Evolutionary conservation across 192 early-diverging fungal genomes (phyloP).

Genomic region (Podila clonocystis): DNA sequence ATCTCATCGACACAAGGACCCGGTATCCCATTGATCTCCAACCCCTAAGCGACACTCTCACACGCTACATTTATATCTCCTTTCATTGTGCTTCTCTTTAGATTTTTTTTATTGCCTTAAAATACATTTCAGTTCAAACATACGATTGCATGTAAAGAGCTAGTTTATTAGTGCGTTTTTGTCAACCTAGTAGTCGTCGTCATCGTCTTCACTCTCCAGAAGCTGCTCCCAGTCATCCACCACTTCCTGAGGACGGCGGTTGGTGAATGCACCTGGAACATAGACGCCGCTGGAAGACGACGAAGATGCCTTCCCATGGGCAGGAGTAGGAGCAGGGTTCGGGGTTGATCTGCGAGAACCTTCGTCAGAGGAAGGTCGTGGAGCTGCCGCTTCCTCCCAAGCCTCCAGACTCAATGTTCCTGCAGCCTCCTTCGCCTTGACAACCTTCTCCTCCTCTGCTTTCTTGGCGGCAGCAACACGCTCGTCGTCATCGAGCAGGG

Average conservation of each 20-base stretch:
- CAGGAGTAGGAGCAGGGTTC: background rate
- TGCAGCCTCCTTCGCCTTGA: conserved; percentile 47
- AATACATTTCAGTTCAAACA: no score
- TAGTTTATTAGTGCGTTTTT: no score
- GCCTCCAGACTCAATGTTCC: conserved; percentile 43
- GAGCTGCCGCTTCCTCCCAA: conserved; percentile 35
- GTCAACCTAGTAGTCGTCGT: no score
- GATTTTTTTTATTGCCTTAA: no score
- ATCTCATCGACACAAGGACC: conserved; percentile 78
- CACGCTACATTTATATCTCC: no score
- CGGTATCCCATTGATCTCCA: conserved; percentile 62
- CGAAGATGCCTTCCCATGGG: conserved; percentile 2
- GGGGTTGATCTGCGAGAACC: no score
- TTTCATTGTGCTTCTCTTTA: no score
- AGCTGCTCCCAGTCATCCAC: conserved; percentile 52
- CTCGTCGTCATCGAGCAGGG: conserved; percentile 45
- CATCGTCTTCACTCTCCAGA: conserved; percentile 30
- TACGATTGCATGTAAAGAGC: no score
- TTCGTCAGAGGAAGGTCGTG: conserved; percentile 2
- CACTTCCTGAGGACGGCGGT: conserved; percentile 15
- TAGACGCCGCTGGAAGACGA: conserved; percentile 15
- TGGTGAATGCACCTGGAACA: conserved; percentile 33
- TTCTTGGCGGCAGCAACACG: conserved; percentile 36
- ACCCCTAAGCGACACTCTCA: no score
- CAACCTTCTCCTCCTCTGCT: conserved; percentile 34